phyloP scores from a whole-genome alignment of 371 early-diverging fungal species.

The Apophysomyces trapeziformis region DNA sequence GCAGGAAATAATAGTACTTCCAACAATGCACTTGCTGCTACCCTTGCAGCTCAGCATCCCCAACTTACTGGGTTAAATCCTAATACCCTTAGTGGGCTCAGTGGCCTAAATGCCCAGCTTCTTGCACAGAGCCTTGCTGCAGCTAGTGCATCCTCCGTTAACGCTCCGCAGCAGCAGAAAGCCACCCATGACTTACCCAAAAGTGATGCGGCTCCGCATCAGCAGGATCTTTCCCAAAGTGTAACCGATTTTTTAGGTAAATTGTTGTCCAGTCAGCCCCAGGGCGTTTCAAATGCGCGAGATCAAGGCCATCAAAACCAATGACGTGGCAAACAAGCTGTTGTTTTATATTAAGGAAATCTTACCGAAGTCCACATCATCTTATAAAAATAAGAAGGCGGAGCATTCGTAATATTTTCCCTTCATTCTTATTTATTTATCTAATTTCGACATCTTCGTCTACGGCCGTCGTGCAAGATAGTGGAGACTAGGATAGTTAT shows the following conservation, averaged over 20 bases:
- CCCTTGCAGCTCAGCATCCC: constrained; percentile 6
- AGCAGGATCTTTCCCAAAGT: constrained; percentile 1
- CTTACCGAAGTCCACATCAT: background rate
- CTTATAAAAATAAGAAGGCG: too few species aligned
- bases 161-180: background rate
- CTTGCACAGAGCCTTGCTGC: constrained; percentile 4
- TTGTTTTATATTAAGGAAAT: background rate
- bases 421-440: too few species aligned
- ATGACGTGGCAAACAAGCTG: background rate
- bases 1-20: background rate
- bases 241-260: constrained; percentile 9
- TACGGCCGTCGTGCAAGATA: too few species aligned
- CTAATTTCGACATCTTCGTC: too few species aligned
- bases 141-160: background rate
- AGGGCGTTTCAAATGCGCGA: background rate
- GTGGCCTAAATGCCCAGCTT: constrained; percentile 2
- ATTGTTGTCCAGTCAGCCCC: background rate
- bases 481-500: too few species aligned
- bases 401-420: too few species aligned
- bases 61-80: background rate
- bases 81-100: background rate
- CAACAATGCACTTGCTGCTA: background rate
- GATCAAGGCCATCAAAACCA: background rate
- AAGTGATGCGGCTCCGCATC: background rate
- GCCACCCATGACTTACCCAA: background rate